Conservation (phyloP, 2,329 filamentous ascomycete species). For the Graphilbum sp. region DNA sequence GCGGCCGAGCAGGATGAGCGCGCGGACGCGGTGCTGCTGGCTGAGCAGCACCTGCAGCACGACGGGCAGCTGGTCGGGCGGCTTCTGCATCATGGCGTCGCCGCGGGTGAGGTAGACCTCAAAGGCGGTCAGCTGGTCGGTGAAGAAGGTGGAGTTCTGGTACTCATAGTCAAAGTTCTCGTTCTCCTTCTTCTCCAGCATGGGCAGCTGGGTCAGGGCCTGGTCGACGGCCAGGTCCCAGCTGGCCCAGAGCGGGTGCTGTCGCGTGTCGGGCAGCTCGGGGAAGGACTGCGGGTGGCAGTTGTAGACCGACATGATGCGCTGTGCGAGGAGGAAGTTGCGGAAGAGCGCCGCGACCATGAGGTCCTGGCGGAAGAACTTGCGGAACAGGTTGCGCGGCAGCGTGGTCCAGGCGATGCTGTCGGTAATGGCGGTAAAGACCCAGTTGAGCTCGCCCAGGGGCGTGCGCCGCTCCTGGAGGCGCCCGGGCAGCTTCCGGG, state of each 20-base stretch:
- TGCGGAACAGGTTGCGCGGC: conserved; percentile 80
- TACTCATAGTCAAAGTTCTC: conserved; percentile 74
- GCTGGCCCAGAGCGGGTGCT: conserved; percentile 89
- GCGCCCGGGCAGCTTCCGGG: conserved; percentile 76
- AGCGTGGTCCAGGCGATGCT: conserved; percentile 97
- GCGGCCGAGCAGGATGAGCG: conserved; percentile 77
- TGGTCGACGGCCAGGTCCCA: conserved; percentile 97
- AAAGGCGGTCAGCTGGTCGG: conserved; percentile 91
- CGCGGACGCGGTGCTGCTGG: conserved; percentile 82
- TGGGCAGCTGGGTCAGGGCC: conserved; percentile 76
- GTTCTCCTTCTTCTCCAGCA: conserved; percentile 62
- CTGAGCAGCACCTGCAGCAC: conserved; percentile 91
- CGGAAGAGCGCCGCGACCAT: conserved; percentile 98
- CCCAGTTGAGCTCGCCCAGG: conserved; percentile 95
- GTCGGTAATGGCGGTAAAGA: conserved; percentile 96
- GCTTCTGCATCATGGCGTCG: conserved; percentile 63
- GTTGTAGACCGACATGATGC: conserved; percentile 91
- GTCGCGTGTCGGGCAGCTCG: conserved; percentile 81
- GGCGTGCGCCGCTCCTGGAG: conserved; percentile 88
- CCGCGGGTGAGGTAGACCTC: conserved; percentile 83
- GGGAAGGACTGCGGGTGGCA: conserved; percentile 90
- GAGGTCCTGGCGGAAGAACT: conserved; percentile 89
- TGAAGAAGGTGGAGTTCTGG: conserved; percentile 88
- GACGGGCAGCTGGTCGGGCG: conserved; percentile 88
- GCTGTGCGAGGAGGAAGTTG: conserved; percentile 86